A percentile compares a stretch with the other conserved stretches of the same genome.
phyloP scores from a whole-genome alignment of 192 early-diverging fungal species.

The Globomyces pollinis-pini region DNA sequence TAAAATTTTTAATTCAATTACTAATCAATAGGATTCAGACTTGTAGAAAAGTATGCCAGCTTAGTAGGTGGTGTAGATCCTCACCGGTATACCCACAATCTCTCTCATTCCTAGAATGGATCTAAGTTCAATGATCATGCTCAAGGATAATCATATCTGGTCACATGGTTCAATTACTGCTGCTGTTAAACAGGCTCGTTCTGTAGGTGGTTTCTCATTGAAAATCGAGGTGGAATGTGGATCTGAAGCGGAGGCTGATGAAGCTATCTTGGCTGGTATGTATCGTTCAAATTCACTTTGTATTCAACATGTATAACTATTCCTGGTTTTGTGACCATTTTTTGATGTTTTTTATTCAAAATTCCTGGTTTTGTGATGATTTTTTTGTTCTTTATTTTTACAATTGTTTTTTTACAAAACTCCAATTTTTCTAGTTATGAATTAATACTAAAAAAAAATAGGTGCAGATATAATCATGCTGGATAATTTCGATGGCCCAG shows the following conservation, averaged over 20 bases:
- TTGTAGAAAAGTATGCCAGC: slow-evolving; percentile 98
- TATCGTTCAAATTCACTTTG: no score
- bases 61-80: slow-evolving; percentile 94
- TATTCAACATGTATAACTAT: no score
- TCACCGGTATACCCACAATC: no score
- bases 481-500: slow-evolving; percentile 80
- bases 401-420: no score
- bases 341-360: no score
- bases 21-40: slow-evolving; percentile 93
- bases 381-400: no score
- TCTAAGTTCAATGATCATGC: slow-evolving; percentile 96
- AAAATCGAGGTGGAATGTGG: slow-evolving; percentile 98
- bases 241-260: slow-evolving; percentile 83
- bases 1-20: slow-evolving; percentile 7
- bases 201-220: slow-evolving; percentile 80
- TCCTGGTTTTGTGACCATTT: no score
- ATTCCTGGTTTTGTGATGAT: no score
- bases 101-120: no score
- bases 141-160: slow-evolving; percentile 99
- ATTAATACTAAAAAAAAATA: no score
- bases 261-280: slow-evolving; percentile 93
- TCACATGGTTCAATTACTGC: slow-evolving; percentile 77
- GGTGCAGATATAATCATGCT: slow-evolving; percentile 97
- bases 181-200: slow-evolving; percentile 74
- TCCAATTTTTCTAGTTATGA: no score